A percentile compares a stretch with the other conserved stretches of the same genome.
phyloP scores from a whole-genome alignment of 2,329 filamentous ascomycete genomes.

The Claviceps africana region DNA sequence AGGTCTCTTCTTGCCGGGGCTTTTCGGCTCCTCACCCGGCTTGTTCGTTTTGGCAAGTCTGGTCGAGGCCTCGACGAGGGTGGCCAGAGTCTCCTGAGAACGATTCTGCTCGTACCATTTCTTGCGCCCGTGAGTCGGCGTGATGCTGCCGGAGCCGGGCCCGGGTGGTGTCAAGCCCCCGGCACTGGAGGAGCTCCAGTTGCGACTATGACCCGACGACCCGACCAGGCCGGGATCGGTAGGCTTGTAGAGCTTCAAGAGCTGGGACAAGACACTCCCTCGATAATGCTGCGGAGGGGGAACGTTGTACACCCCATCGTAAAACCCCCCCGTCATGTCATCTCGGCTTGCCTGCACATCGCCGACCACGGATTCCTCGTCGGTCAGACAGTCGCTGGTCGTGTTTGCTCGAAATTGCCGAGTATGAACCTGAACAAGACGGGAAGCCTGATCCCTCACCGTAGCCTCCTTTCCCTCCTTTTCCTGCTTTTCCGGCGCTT shows the following conservation, averaged over 20 bases:
- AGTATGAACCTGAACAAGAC: conserved; percentile 30
- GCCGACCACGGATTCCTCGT: conserved; percentile 8
- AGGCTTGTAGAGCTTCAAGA: conserved; percentile 32
- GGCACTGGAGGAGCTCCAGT: conserved; percentile 15
- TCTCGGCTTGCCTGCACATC: conserved; percentile 10
- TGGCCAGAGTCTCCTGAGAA: conserved; percentile 32
- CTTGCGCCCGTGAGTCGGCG: conserved; percentile 26
- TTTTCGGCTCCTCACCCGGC: conserved; percentile 9
- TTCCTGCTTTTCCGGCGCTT: conserved; percentile 2
- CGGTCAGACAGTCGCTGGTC: conserved; percentile 3
- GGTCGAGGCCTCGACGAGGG: conserved; percentile 32
- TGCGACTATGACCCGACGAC: conserved; percentile 10
- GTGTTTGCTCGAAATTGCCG: conserved; percentile 10
- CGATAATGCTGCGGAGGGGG: conserved; percentile 28
- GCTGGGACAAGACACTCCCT: conserved; percentile 30
- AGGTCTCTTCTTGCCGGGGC: conserved; percentile 18
- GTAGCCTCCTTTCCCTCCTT: not conserved
- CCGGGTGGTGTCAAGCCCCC: conserved; percentile 18
- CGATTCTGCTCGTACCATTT: conserved; percentile 37
- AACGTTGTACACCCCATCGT: conserved; percentile 27
- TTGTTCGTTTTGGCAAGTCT: conserved; percentile 10
- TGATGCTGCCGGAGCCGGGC: conserved; percentile 24
- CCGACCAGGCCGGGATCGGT: conserved; percentile 13
- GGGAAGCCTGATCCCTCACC: conserved; percentile 23
- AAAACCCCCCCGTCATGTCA: conserved; percentile 25